Evolutionary conservation across 2,329 filamentous ascomycete species (phyloP), one percentile per base, ranked within the genome.

Genomic region (Nigrospora osmanthi): DNA sequence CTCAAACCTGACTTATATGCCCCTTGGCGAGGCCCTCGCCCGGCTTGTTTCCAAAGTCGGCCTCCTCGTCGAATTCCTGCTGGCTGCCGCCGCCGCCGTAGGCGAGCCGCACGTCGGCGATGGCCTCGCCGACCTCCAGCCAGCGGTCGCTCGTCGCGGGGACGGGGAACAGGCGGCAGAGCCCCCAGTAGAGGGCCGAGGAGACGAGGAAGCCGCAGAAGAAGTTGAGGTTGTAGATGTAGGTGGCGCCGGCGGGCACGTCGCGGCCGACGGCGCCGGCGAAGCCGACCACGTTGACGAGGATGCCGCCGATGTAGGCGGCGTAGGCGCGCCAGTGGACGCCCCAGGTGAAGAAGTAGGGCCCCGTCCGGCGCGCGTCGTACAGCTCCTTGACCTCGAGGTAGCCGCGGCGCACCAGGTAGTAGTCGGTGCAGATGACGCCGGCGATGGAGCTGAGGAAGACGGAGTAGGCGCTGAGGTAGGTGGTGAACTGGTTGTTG

Each of bases 371-470:
- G 44, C 80, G 79, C 11, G 78, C 84, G 42, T 84, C 83, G 70
- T 95, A 96, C 0, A 96, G 76, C 45, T 88, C 81, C 56, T 80
- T 82, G 52, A 91, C 72, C 52, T 89, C 80, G 3, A 93, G 72
- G 61, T 89, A 95, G 6, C 90, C 90, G 47, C 77, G 82, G 47
- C 90, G 85, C 6, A 95, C 87, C 45, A 85, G 50, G 65, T 94
- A 96, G 70, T 96, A 96, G 64, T 96, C 90, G 54, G 75, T 78
- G 48, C 89, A 72, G 69, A 95, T 93, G 51, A 95, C 88, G n/a
- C 90, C 90, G 0, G 88, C 89, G 50, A 96, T 94, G 37, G 86
- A 89, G 47, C 86, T 90, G n/a, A 96, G 76, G 67, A 96, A 96
- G 46, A 96, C 89, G 3, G 86, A 89, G 70, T 95, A 95, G 1